Evolutionary conservation across 169 alveolate species (phyloP), one percentile per base, ranked within the genome.

Genomic region (Cystoisospora suis): DNA sequence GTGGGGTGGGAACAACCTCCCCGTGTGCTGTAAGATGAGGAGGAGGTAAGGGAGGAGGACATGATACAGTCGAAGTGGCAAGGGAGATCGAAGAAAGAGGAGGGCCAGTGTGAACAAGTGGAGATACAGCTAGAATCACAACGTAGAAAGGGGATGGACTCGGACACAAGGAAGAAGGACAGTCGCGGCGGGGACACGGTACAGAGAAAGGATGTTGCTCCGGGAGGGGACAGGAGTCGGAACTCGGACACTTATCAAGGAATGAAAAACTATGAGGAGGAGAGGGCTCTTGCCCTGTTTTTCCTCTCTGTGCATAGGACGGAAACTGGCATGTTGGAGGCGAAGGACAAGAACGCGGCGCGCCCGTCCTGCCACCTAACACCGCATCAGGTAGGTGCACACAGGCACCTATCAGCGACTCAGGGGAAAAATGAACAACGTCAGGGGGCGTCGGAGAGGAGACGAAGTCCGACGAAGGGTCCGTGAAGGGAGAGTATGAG

Each of bases 301-400:
- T n/a, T n/a, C n/a, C n/a, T n/a, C n/a, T n/a, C n/a, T n/a, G n/a
- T n/a, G n/a, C n/a, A n/a, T n/a, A n/a, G n/a, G n/a, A n/a, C n/a
- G n/a, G n/a, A n/a, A n/a, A n/a, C n/a, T n/a, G n/a, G n/a, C n/a
- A n/a, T n/a, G n/a, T n/a, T n/a, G n/a, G n/a, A n/a, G n/a, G n/a
- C n/a, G n/a, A n/a, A n/a, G n/a, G n/a, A n/a, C n/a, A n/a, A n/a
- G 61, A 49, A 44, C n/a, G 7, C 75, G 75, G 6, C 36, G 20
- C 5, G 77, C 40, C 34, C 36, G 34, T 17, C 42, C 34, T 65
- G 42, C 77, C 77, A 5, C 44, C 42, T 32, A 38, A 17, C 0
- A 53, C 83, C 32, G 56, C 83, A 6, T 46, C 42, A 15, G 83
- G 83, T 34, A 72, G 83, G 45, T 46, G 83, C 32, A 72, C 45